phyloP scores from a whole-genome alignment of 2,329 filamentous ascomycete species.

The Neophaeococcomyces mojaviensis region DNA sequence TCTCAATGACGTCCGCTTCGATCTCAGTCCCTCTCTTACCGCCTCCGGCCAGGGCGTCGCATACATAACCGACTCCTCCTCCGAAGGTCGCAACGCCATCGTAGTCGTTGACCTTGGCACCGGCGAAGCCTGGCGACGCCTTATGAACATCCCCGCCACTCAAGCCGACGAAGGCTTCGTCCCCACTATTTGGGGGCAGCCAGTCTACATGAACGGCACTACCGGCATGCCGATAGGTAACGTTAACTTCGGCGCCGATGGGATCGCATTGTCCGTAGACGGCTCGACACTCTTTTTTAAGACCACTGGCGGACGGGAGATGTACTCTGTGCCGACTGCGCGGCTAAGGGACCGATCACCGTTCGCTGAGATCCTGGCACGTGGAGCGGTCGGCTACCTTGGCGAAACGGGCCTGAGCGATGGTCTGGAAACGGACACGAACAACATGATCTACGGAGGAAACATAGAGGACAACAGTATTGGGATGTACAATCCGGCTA shows the following conservation, averaged over 20 bases:
- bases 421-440: conserved; percentile 46
- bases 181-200: conserved; percentile 42
- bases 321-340: conserved; percentile 41
- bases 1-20: conserved; percentile 49
- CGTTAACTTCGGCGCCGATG: conserved; percentile 41
- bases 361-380: conserved; percentile 38
- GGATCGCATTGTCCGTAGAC: conserved; percentile 44
- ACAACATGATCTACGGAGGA: conserved; percentile 43
- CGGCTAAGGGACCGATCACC: conserved; percentile 33
- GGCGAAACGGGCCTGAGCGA: conserved; percentile 46
- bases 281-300: conserved; percentile 42
- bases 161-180: conserved; percentile 40
- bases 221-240: conserved; percentile 31
- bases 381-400: conserved; percentile 35
- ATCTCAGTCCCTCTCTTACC: conserved; percentile 36
- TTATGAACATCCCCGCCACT: conserved; percentile 37
- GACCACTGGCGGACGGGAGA: conserved; percentile 35
- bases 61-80: conserved; percentile 47
- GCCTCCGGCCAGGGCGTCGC: conserved; percentile 39
- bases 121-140: conserved; percentile 44
- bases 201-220: conserved; percentile 36
- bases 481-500: conserved; percentile 39
- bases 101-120: conserved; percentile 45
- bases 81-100: conserved; percentile 44
- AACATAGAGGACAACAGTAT: conserved; percentile 46